Percentiles rank a stretch among this genome's conserved stretches.
Evolutionary conservation across 495 filamentous ascomycete species (phyloP).

Genomic region (Trichoderma reesei): DNA sequence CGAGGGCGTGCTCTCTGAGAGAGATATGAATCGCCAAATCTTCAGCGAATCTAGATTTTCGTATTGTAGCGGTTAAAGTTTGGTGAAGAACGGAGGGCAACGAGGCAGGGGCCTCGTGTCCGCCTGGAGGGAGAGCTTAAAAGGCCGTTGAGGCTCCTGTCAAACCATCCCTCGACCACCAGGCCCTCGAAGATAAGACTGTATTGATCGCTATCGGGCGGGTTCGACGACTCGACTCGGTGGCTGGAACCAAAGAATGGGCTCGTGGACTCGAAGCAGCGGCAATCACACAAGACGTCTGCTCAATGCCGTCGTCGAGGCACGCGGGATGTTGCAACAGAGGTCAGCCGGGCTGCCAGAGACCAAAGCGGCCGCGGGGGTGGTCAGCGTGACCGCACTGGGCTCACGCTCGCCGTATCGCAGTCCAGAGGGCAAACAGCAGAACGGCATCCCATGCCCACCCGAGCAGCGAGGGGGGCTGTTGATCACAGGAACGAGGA

Average conservation of each 20-base stretch:
- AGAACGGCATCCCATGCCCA: not conserved
- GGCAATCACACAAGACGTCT: not conserved
- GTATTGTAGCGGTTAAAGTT: not conserved
- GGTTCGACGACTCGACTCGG: not conserved
- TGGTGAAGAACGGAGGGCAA: not conserved
- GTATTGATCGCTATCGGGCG: not conserved
- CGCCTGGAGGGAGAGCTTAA: not conserved
- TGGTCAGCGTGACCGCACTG: conserved; percentile 7
- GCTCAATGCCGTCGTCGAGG: not conserved
- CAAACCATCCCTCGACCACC: not conserved
- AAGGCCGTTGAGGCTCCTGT: not conserved
- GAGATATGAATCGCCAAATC: not conserved
- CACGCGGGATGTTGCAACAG: not conserved
- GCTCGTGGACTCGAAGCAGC: not conserved
- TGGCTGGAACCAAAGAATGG: not conserved
- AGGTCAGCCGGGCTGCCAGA: conserved; percentile 3
- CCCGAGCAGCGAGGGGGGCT: not conserved
- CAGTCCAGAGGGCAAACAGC: not conserved
- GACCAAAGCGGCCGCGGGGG: not conserved
- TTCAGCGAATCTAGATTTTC: not conserved
- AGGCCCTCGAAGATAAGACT: not conserved
- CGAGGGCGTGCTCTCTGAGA: not conserved
- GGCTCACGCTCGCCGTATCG: not conserved
- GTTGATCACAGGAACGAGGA: conserved; percentile 4
- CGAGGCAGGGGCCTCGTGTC: not conserved